Percentiles rank a stretch among this genome's conserved stretches.
Conservation (phyloP, 2,329 filamentous ascomycete species). For the Diaporthe citriasiana region DNA sequence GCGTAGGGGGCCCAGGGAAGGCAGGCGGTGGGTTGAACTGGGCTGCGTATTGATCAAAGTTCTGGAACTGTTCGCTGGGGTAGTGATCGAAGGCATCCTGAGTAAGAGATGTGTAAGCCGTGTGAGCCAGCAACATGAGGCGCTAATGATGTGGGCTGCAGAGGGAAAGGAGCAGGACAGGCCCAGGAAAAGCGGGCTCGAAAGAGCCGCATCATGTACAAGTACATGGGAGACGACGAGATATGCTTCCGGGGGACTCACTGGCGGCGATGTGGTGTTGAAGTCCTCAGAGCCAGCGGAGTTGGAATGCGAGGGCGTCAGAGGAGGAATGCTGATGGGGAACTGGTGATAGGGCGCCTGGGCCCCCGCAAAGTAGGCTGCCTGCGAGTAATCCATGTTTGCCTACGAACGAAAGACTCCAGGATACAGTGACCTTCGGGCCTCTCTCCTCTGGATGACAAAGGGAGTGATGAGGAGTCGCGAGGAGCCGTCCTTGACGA, state of each 20-base stretch:
- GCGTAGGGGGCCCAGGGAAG: conserved; percentile 66
- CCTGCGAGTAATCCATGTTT: conserved; percentile 68
- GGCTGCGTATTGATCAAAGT: conserved; percentile 60
- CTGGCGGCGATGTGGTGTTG: conserved; percentile 67
- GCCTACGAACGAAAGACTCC: background rate
- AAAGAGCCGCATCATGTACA: conserved; percentile 35
- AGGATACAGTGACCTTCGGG: background rate
- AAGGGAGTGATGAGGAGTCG: background rate
- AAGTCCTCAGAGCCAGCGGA: conserved; percentile 69
- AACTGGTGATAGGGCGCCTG: conserved; percentile 63
- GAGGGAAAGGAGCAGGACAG: conserved; percentile 44
- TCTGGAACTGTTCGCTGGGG: conserved; percentile 62
- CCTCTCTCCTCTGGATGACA: background rate
- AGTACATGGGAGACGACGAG: conserved; percentile 25
- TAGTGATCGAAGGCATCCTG: conserved; percentile 67
- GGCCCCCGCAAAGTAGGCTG: conserved; percentile 62
- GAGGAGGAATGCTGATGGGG: conserved; percentile 63
- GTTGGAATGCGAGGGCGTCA: conserved; percentile 70
- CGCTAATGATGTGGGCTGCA: conserved; percentile 47
- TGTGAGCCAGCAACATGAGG: conserved; percentile 44
- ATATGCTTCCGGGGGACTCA: conserved; percentile 54
- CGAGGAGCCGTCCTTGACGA: conserved; percentile 7
- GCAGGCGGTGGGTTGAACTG: conserved; percentile 58
- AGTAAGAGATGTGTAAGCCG: conserved; percentile 53
- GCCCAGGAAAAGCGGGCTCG: conserved; percentile 39